Evolutionary conservation across 2,329 filamentous ascomycete genomes (phyloP).

Genomic region (Stachybotrys echinatus): DNA sequence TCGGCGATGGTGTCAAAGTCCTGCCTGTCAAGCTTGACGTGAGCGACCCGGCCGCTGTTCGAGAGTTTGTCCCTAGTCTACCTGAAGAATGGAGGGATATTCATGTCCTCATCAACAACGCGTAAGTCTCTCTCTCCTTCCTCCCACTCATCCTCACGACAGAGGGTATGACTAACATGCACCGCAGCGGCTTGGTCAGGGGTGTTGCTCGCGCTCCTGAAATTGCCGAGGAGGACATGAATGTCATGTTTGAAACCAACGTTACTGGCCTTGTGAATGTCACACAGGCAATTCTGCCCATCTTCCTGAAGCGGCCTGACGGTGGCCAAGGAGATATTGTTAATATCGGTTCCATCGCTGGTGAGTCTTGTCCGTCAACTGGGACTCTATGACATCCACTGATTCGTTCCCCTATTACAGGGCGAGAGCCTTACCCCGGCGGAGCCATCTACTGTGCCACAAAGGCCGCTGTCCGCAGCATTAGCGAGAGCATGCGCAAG

Average conservation of each 20-base stretch:
- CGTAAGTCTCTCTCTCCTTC: slow-evolving; percentile 49
- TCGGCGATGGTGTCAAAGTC: slow-evolving; percentile 76
- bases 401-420: slow-evolving; percentile 11
- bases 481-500: slow-evolving; percentile 76
- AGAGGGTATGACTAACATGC: not conserved
- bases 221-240: slow-evolving; percentile 76
- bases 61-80: slow-evolving; percentile 64
- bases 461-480: slow-evolving; percentile 81
- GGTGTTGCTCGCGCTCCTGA: slow-evolving; percentile 81
- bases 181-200: slow-evolving; percentile 73
- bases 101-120: slow-evolving; percentile 92
- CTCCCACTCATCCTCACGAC: not conserved
- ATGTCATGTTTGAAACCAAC: slow-evolving; percentile 87
- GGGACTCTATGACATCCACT: not conserved
- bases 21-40: slow-evolving; percentile 82
- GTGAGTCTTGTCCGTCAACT: slow-evolving; percentile 10
- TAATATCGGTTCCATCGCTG: slow-evolving; percentile 89
- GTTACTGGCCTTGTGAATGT: slow-evolving; percentile 93
- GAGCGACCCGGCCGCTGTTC: slow-evolving; percentile 70
- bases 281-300: slow-evolving; percentile 83
- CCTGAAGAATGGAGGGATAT: slow-evolving; percentile 81
- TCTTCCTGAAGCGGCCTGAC: slow-evolving; percentile 71
- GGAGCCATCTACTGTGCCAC: slow-evolving; percentile 91
- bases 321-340: slow-evolving; percentile 88
- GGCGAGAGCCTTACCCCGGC: slow-evolving; percentile 76